Evolutionary conservation across 805 yeast species (phyloP), one percentile per base, ranked within the genome.

Genomic region (Yamadazyma phyllophila): DNA sequence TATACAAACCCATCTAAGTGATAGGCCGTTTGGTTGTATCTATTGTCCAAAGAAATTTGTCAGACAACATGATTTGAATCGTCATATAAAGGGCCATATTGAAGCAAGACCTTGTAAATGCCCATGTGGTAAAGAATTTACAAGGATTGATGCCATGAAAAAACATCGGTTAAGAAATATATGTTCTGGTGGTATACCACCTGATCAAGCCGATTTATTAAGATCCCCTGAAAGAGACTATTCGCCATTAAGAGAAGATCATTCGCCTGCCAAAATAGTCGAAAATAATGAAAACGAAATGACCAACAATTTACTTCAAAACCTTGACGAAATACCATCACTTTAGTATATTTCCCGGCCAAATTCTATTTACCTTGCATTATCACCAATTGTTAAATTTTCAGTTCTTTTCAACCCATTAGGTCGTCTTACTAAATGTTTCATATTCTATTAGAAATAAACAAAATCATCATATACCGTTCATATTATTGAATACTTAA

Each of bases 1-100:
- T 63, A 91, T 94, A 46, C 99, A 94, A 62, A 94, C 99, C 0
- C 99, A 94, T 71, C 67, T 94, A 41, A 83, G 92, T 61, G 99
- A 95, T 63, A 73, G 97, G 51, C 99, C 99, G 1, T 92, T 88
- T 65, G 70, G 76, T 0, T 94, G 99, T 67, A 71, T 71, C 2
- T 73, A 74, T 36, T 94, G 99, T 65, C 77, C 80, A 3, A 88
- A 91, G 55, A 79, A 88, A 32, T 94, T 94, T 69, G 99, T 94
- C 17, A 77, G 99, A 51, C 96, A 92, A 51, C 99, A 94, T 61
- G 99, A 94, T 66, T 73, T 94, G 55, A 80, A 88, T 49, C 78
- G 99, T 49, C 99, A 94, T 60, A 82, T 81, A 53, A 88, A 88
- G 61, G 87, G 91, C 12, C 99, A 94, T 61, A 75, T 80, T 44